A percentile compares a stretch with the other conserved stretches of the same genome.
phyloP scores from a whole-genome alignment of 345 rosid species.

The Triadica sebifera region DNA sequence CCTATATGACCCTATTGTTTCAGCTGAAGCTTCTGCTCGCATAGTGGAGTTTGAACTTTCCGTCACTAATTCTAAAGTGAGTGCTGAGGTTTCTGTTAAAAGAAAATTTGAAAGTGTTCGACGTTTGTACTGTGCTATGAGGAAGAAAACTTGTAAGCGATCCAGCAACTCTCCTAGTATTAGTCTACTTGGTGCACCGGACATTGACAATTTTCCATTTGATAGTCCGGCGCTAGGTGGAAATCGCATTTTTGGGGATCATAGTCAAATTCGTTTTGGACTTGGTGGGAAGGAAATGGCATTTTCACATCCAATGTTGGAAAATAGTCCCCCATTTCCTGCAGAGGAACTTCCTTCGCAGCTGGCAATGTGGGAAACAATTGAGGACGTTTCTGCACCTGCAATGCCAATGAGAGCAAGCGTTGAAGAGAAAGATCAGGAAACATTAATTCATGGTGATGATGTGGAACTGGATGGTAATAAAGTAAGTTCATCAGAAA shows the following conservation, averaged over 20 bases:
- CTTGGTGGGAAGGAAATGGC: neutral
- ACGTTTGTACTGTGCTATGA: slow-evolving; percentile 10
- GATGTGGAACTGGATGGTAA: slow-evolving; percentile 18
- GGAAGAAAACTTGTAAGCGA: slow-evolving; percentile 13
- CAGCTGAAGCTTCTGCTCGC: slow-evolving; percentile 68
- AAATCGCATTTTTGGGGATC: neutral
- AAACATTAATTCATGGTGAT: neutral
- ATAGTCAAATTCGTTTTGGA: neutral
- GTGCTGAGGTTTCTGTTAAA: slow-evolving; percentile 43
- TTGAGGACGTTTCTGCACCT: slow-evolving; percentile 38
- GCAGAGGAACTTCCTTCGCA: slow-evolving; percentile 28
- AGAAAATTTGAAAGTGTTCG: slow-evolving; percentile 60
- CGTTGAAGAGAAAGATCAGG: slow-evolving; percentile 27
- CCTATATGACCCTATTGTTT: slow-evolving; percentile 74
- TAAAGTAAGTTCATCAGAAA: slow-evolving; percentile 18
- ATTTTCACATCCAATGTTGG: neutral
- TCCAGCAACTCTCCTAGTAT: neutral
- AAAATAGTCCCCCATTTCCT: slow-evolving; percentile 14
- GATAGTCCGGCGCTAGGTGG: neutral
- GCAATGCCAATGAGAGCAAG: slow-evolving; percentile 32
- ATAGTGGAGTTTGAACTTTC: slow-evolving; percentile 61
- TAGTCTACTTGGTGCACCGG: neutral
- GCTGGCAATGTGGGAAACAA: slow-evolving; percentile 39
- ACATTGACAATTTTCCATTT: neutral
- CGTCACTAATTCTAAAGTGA: slow-evolving; percentile 40